Base-by-base conservation (phyloP, 2,329 filamentous ascomycete species). In the Lachnellula cervina region DNA sequence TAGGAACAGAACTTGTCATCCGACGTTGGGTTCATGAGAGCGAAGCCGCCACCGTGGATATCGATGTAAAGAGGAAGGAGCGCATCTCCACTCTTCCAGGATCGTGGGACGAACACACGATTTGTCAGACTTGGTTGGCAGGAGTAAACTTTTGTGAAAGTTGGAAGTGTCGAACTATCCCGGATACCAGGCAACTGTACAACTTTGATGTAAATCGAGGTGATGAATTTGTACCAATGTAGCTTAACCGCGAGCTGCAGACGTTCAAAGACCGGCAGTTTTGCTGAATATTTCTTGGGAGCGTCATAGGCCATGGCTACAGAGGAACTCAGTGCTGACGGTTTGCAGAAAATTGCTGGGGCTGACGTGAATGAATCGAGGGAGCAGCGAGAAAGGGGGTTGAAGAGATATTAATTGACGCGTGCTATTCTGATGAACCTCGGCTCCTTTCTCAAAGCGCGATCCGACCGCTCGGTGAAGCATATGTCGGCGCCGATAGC, bases 31-130 rank as follows among this genome's bases (percentile, higher is more conserved):
- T 70, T 63, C 64, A 74, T 73, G 40, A 81, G 19, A 16, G 72
- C 71, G 64, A 79, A 81, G 35, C 77, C 78, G 51, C 79, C 78
- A 53, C 79, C 79, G 61, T 82, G 80, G 60, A 81, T 73, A 54
- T 76, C 73, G 42, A 82, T 68, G 50, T 80, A 71, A 1, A 76
- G 69, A 0, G 78, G 77, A 5, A 64, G 51, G 8, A 49, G 51
- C 5, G 44, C 46, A 52, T 62, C 59, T 16, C 55, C 61, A 25
- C 51, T 52, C 40, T 65, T 63, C 8, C 59, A 62, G 11, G 54
- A 59, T 37, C 59, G 59, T 8, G 63, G 63, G 47, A 73, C 70
- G 68, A 77, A 79, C 56, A 78, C 65, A 4, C 69, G 66, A 21
- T 65, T 63, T 19, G 62, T 51, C 13, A 70, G 64, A 4, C 58